These are phyloP conservation scores for Ziziphus jujuba DNA, from an alignment of 306 rosid genomes.

Conservation along the genomic window DNA sequence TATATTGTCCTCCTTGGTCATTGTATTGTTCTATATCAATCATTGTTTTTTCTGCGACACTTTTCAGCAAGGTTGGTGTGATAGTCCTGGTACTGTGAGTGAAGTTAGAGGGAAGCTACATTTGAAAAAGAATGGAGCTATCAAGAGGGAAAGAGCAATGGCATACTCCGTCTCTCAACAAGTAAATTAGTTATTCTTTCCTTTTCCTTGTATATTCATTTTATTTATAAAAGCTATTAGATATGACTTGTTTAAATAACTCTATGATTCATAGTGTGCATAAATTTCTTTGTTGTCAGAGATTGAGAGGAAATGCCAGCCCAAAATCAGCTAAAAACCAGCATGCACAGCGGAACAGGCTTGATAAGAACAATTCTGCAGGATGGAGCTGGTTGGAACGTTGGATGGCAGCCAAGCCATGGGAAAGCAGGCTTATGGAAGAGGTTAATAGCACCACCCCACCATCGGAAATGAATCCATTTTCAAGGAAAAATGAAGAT, in stretches of 20 bases:
- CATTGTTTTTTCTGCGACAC: slow-evolving; percentile 11
- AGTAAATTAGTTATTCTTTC: slow-evolving; percentile 39
- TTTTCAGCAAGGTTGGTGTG: slow-evolving; percentile 80
- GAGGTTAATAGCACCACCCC: slow-evolving; percentile 43
- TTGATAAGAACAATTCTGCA: slow-evolving; percentile 33
- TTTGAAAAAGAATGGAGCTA: slow-evolving; percentile 63
- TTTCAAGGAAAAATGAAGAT: slow-evolving; percentile 46
- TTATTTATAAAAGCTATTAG: too few relatives aligned
- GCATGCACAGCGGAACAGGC: slow-evolving; percentile 39
- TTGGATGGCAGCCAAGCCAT: slow-evolving; percentile 78
- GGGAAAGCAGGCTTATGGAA: slow-evolving; percentile 64
- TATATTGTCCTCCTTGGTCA: background rate
- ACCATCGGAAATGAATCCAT: slow-evolving; percentile 40
- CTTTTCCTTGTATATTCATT: too few relatives aligned
- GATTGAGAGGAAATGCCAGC: slow-evolving; percentile 48
- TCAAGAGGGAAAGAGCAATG: slow-evolving; percentile 73
- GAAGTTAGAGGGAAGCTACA: slow-evolving; percentile 68
- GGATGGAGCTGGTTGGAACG: slow-evolving; percentile 64
- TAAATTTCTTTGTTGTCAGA: slow-evolving; percentile 41
- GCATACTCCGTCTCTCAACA: slow-evolving; percentile 56
- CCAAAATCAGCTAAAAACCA: slow-evolving; percentile 49
- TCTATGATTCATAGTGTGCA: background rate
- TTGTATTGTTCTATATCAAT: slow-evolving; percentile 7
- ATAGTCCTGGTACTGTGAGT: slow-evolving; percentile 60
- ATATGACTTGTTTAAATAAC: background rate